These are phyloP conservation scores for Fragilariopsis cylindrus DNA, from an alignment of 108 stramenopile species.

Conservation along the genomic window DNA sequence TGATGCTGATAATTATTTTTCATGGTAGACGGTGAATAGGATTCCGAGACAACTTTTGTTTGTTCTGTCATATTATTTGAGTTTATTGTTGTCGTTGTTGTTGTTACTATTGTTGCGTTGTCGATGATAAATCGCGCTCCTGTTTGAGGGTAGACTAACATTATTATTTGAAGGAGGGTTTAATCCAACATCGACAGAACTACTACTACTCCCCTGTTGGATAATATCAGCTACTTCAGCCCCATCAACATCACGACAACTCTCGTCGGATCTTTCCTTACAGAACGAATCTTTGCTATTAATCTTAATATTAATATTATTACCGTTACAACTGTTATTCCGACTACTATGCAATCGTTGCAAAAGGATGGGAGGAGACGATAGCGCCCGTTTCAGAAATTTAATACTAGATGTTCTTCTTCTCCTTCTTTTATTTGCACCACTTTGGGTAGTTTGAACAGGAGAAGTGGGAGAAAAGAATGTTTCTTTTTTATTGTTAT, in stretches of 20 bases:
- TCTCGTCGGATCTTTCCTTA: too few species aligned
- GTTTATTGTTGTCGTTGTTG: too few species aligned
- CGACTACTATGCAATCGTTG: background rate
- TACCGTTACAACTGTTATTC: slow-evolving; percentile 1
- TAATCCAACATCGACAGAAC: too few species aligned
- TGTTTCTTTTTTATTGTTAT: too few species aligned
- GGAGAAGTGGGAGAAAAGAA: too few species aligned
- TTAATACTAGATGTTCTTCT: background rate
- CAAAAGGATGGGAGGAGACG: background rate
- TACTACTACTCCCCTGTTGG: too few species aligned
- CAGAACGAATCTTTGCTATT: background rate
- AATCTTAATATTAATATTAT: background rate
- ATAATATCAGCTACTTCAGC: too few species aligned
- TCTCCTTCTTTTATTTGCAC: background rate
- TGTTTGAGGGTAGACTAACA: background rate
- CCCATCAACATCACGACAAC: too few species aligned
- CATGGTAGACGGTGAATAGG: background rate
- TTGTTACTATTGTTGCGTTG: background rate
- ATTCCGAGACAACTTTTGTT: background rate
- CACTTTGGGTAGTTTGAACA: too few species aligned
- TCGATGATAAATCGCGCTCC: slow-evolving; percentile 1
- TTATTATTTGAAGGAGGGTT: background rate
- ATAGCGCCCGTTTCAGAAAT: background rate
- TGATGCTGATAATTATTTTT: background rate
- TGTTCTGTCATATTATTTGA: background rate